Evolutionary conservation across 2,329 filamentous ascomycete species (phyloP).

Genomic region (Ascocoryne sarcoides): DNA sequence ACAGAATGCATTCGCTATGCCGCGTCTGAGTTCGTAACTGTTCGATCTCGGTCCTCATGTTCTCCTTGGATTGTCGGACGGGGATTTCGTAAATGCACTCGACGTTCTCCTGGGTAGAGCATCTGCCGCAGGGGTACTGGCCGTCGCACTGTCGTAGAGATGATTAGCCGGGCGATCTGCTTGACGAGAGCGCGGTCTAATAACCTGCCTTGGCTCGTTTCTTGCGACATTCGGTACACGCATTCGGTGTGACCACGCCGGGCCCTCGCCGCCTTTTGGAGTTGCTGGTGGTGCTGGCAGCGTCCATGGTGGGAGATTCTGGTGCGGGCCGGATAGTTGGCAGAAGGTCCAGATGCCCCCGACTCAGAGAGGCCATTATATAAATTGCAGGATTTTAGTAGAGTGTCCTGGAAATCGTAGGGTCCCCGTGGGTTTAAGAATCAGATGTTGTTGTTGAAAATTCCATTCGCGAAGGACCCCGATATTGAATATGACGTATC

Average conservation of each 20-base stretch:
- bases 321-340: too few relatives aligned
- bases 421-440: too few relatives aligned
- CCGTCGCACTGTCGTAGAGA: constrained; percentile 50
- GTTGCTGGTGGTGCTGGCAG: too few relatives aligned
- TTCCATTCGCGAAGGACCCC: too few relatives aligned
- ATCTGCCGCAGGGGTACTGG: constrained; percentile 40
- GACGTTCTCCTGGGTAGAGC: constrained; percentile 39
- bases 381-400: too few relatives aligned
- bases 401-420: too few relatives aligned
- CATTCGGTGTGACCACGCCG: constrained; percentile 26
- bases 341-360: too few relatives aligned
- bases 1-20: constrained; percentile 46
- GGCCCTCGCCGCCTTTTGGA: constrained; percentile 23
- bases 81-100: constrained; percentile 55
- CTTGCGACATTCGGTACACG: constrained; percentile 27
- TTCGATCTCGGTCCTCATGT: constrained; percentile 51
- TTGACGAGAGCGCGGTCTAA: neutral
- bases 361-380: too few relatives aligned
- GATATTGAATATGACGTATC: too few relatives aligned
- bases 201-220: constrained; percentile 24
- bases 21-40: constrained; percentile 44
- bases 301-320: too few relatives aligned
- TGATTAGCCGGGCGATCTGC: neutral
- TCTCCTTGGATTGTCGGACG: constrained; percentile 55
- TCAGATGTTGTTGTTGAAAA: too few relatives aligned